Evolutionary conservation across 352 stramenopile genomes (phyloP).

Genomic region (Phytopythium montanum): DNA sequence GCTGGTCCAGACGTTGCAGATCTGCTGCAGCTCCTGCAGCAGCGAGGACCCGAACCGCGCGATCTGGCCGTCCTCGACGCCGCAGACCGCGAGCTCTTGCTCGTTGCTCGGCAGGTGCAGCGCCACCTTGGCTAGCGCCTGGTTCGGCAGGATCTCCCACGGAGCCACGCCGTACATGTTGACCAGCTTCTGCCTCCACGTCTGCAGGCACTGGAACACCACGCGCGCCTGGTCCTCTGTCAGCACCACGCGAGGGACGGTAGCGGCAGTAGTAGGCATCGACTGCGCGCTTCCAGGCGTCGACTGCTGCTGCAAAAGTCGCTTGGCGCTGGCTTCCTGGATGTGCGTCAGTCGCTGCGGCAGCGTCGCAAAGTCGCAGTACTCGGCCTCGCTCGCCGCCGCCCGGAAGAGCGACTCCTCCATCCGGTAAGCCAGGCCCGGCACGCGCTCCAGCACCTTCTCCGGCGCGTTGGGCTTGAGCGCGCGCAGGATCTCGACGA

Average conservation of each 20-base stretch:
- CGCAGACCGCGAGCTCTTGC: slow-evolving; percentile 54
- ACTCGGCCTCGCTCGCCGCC: slow-evolving; percentile 82
- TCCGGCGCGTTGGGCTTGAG: slow-evolving; percentile 94
- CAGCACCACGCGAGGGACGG: slow-evolving; percentile 26
- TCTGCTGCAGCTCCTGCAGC: slow-evolving; percentile 44
- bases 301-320: slow-evolving; percentile 48
- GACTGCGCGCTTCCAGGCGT: not conserved
- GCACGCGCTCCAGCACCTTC: slow-evolving; percentile 94
- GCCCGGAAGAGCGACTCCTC: slow-evolving; percentile 93
- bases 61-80: slow-evolving; percentile 38
- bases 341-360: slow-evolving; percentile 91
- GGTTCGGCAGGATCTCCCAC: slow-evolving; percentile 73
- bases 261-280: not conserved
- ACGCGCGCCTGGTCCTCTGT: slow-evolving; percentile 54
- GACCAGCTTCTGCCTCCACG: slow-evolving; percentile 76
- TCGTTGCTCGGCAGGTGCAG: slow-evolving; percentile 49
- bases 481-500: slow-evolving; percentile 89
- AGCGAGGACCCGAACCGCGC: slow-evolving; percentile 61
- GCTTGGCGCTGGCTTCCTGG: slow-evolving; percentile 62
- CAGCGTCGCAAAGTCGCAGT: slow-evolving; percentile 90
- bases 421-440: slow-evolving; percentile 94
- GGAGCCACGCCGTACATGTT: slow-evolving; percentile 63
- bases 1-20: slow-evolving; percentile 9
- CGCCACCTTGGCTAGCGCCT: slow-evolving; percentile 67
- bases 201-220: slow-evolving; percentile 72